These are phyloP conservation scores for Diutina scorzettiae DNA, from an alignment of 1,139 yeast species.

Conservation along the genomic window DNA sequence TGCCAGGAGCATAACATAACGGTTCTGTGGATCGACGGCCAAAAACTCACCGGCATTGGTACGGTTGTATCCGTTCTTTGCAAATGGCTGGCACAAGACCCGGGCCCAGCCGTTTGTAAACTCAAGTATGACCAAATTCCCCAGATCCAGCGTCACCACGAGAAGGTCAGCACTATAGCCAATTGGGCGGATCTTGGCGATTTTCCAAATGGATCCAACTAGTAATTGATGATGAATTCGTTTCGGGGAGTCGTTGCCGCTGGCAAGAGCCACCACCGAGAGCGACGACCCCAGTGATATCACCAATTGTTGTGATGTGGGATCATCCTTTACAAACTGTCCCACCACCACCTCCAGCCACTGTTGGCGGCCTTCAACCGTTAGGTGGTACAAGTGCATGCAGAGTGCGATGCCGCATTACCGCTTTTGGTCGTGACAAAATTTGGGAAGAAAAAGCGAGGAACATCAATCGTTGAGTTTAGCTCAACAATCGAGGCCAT, in stretches of 20 bases:
- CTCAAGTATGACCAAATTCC: constrained; percentile 43
- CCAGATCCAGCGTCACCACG: constrained; percentile 74
- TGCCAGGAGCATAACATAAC: constrained; percentile 64
- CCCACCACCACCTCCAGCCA: constrained; percentile 50
- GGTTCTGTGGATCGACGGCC: constrained; percentile 59
- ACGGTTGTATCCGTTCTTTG: constrained; percentile 67
- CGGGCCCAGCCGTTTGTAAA: constrained; percentile 32
- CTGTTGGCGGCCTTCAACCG: constrained; percentile 47
- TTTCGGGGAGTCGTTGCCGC: constrained; percentile 43
- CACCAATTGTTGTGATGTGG: constrained; percentile 49
- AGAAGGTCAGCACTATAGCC: constrained; percentile 47
- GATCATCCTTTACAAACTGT: constrained; percentile 44
- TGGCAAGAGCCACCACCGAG: constrained; percentile 41
- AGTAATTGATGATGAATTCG: constrained; percentile 31
- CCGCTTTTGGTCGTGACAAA: not conserved
- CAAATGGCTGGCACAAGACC: constrained; percentile 43
- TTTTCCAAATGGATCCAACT: constrained; percentile 48
- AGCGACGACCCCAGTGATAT: constrained; percentile 43
- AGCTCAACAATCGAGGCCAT: too few species aligned
- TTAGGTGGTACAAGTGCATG: constrained; percentile 46
- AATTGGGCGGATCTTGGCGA: constrained; percentile 38
- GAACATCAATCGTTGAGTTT: too few species aligned
- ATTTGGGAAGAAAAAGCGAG: too few species aligned
- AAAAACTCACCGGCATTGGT: constrained; percentile 67
- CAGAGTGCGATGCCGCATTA: not conserved